Conservation (phyloP, 306 rosid genomes). For the Abrus pulchellus region DNA sequence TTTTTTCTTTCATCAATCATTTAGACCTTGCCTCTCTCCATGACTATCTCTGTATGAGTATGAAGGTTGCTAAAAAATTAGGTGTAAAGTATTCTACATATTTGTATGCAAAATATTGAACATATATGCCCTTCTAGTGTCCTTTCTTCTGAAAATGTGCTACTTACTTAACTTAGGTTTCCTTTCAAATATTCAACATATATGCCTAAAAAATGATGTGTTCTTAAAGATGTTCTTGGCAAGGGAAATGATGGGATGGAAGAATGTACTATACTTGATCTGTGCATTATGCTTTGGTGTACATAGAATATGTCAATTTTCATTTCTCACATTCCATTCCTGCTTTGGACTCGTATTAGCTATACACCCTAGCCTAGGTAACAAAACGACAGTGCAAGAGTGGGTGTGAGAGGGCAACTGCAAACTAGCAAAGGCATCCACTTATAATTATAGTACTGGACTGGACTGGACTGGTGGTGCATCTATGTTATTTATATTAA, state of each 20-base stretch:
- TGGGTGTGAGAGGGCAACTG: neutral
- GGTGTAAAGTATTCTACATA: conserved; percentile 27
- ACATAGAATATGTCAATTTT: conserved; percentile 6
- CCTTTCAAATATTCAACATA: neutral
- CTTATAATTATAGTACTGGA: neutral
- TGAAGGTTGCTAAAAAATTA: neutral
- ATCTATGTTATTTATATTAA: conserved; percentile 25
- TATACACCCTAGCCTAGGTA: neutral
- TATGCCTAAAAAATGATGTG: neutral
- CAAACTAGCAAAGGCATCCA: neutral
- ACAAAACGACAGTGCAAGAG: neutral
- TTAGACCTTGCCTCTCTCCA: conserved; percentile 13
- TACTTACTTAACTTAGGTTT: neutral
- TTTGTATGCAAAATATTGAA: neutral
- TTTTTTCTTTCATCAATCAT: conserved; percentile 22
- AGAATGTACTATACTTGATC: neutral
- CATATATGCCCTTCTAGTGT: neutral
- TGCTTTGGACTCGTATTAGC: neutral
- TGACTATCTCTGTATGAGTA: neutral
- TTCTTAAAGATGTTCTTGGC: neutral
- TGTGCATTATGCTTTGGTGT: neutral
- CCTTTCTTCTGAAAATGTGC: neutral
- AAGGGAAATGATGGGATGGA: conserved; percentile 27
- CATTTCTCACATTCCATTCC: conserved; percentile 6
- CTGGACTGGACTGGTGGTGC: neutral